phyloP scores from a whole-genome alignment of 2,329 filamentous ascomycete species.

The Aspergillus piperis region DNA sequence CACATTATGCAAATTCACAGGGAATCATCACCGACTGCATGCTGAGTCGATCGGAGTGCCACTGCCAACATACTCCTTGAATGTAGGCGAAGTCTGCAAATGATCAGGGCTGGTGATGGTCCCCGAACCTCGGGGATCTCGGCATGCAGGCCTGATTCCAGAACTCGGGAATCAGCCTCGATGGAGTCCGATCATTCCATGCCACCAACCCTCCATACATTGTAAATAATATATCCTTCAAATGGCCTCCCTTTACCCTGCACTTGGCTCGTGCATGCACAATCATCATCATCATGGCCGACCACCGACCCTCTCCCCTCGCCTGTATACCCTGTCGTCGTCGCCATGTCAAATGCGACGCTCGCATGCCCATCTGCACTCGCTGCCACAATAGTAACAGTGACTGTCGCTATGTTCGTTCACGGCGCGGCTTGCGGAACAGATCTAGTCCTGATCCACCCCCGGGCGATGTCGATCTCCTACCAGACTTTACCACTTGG shows the following conservation, averaged over 20 bases:
- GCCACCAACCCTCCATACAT: background rate
- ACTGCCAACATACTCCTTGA: background rate
- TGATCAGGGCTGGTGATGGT: slow-evolving; percentile 12
- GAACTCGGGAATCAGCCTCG: slow-evolving; percentile 1
- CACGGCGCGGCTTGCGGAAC: slow-evolving; percentile 41
- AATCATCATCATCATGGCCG: background rate
- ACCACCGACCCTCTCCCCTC: slow-evolving; percentile 20
- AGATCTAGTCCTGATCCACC: slow-evolving; percentile 4
- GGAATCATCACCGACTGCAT: background rate
- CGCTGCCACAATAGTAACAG: slow-evolving; percentile 45
- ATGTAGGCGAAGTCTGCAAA: background rate
- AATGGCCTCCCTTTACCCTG: background rate
- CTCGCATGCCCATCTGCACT: slow-evolving; percentile 43
- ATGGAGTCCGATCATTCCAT: background rate
- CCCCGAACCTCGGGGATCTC: slow-evolving; percentile 24
- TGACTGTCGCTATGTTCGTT: slow-evolving; percentile 51
- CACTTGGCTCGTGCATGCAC: too few relatives aligned
- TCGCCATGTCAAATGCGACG: slow-evolving; percentile 50
- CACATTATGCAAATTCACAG: too few relatives aligned
- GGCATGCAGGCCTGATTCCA: slow-evolving; percentile 12
- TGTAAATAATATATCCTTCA: background rate
- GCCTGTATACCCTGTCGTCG: slow-evolving; percentile 32
- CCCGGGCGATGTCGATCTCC: slow-evolving; percentile 14
- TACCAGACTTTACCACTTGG: slow-evolving; percentile 1
- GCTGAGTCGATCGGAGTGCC: background rate